These are phyloP conservation scores for Emydomyces testavorans DNA, from an alignment of 2,329 filamentous ascomycete genomes.

Conservation along the genomic window DNA sequence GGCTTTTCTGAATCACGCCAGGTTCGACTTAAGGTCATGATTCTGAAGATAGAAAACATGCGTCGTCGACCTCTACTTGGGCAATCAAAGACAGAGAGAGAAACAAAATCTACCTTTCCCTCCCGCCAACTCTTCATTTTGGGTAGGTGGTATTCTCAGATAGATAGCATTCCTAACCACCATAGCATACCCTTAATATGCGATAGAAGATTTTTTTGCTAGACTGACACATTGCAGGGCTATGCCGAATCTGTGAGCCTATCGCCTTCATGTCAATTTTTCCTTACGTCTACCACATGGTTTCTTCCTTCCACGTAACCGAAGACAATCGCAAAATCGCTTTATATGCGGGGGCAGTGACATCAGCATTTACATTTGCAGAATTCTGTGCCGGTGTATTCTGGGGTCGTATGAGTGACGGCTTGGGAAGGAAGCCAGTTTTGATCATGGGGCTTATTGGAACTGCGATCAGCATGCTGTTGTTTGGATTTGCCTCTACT, in stretches of 20 bases:
- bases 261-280: conserved; percentile 99
- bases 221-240: conserved; percentile 42
- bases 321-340: conserved; percentile 68
- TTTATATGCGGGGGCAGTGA: conserved; percentile 90
- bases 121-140: conserved; percentile 47
- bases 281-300: conserved; percentile 97
- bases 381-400: conserved; percentile 87
- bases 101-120: conserved; percentile 45
- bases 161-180: background rate
- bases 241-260: conserved; percentile 93
- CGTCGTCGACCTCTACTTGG: conserved; percentile 2
- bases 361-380: conserved; percentile 87
- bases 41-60: background rate
- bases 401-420: conserved; percentile 89
- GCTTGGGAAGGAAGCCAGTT: conserved; percentile 82
- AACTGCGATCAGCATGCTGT: conserved; percentile 81
- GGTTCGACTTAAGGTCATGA: background rate
- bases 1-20: no score
- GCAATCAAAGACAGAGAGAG: conserved; percentile 18
- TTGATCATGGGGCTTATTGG: conserved; percentile 79
- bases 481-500: conserved; percentile 81
- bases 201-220: conserved; percentile 13
- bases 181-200: no score
- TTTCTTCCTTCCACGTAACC: conserved; percentile 78
- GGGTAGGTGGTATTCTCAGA: conserved; percentile 32